These are phyloP conservation scores for Starmerella vaccinii DNA, from an alignment of 805 yeast genomes.

Conservation along the genomic window DNA sequence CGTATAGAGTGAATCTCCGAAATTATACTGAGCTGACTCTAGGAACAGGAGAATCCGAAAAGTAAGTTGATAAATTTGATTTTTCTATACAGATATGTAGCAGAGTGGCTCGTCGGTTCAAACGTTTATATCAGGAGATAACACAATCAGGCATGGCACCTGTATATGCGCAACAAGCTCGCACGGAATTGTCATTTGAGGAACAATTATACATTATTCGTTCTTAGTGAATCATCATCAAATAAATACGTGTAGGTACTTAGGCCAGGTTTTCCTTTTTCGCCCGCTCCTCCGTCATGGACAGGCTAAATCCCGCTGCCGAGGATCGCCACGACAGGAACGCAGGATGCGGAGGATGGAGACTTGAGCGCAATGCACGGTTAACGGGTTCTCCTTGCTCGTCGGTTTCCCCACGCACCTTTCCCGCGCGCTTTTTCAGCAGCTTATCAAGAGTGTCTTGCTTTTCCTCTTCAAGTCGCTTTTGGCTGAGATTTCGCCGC, in stretches of 20 bases:
- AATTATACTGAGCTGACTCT: no score
- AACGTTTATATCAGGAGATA: no score
- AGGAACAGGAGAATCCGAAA: no score
- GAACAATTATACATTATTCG: no score
- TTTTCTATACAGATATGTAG: no score
- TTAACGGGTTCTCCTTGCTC: conserved; percentile 18
- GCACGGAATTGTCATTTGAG: no score
- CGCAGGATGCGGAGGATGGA: conserved; percentile 29
- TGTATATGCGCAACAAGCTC: no score
- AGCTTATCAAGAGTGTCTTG: conserved; percentile 81
- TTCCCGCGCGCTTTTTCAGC: conserved; percentile 63
- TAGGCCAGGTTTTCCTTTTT: background rate
- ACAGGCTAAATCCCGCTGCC: conserved; percentile 17
- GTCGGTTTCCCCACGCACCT: conserved; percentile 20
- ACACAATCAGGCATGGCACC: no score
- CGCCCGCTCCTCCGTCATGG: conserved; percentile 24
- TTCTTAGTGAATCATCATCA: no score
- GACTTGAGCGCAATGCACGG: conserved; percentile 18
- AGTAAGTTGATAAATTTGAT: no score
- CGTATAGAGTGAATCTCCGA: background rate
- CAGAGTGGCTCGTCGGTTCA: no score
- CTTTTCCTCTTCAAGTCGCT: conserved; percentile 82
- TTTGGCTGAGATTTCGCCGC: conserved; percentile 72
- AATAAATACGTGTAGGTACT: background rate
- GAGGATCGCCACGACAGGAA: conserved; percentile 26